A percentile compares a stretch with the other conserved stretches of the same genome.
These are phyloP conservation scores for Vigna radiata DNA, from an alignment of 306 rosid genomes.

Conservation along the genomic window DNA sequence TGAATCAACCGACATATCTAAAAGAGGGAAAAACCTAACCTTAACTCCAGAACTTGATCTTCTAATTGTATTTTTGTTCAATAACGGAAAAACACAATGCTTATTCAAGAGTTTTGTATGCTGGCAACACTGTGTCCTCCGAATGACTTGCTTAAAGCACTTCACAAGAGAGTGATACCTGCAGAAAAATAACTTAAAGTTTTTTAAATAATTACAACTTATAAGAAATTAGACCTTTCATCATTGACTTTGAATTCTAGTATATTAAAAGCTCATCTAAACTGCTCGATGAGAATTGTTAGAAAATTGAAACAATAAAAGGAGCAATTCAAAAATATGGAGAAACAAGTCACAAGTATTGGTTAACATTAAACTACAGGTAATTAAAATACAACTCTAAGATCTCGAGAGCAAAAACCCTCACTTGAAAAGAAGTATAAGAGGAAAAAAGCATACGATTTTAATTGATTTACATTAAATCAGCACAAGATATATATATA, in stretches of 20 bases:
- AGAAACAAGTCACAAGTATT: too few relatives aligned
- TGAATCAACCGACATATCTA: conserved; percentile 13
- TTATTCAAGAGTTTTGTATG: conserved; percentile 67
- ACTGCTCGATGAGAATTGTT: too few relatives aligned
- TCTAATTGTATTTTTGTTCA: conserved; percentile 43
- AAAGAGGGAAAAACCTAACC: conserved; percentile 49
- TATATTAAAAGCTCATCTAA: too few relatives aligned
- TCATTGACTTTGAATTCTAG: conserved; percentile 20
- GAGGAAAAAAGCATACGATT: too few relatives aligned
- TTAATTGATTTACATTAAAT: too few relatives aligned
- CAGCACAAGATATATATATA: too few relatives aligned
- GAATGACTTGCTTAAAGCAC: conserved; percentile 67
- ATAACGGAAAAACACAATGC: conserved; percentile 66
- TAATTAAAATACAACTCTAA: too few relatives aligned
- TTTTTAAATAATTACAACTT: conserved; percentile 33
- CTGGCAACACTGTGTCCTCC: conserved; percentile 61
- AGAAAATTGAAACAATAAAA: too few relatives aligned
- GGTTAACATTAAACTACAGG: too few relatives aligned
- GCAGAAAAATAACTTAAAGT: conserved; percentile 45
- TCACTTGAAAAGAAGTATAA: too few relatives aligned
- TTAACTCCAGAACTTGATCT: conserved; percentile 47
- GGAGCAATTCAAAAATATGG: too few relatives aligned
- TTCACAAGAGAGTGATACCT: conserved; percentile 69
- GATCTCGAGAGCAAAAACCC: too few relatives aligned
- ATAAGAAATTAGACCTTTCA: conserved; percentile 22